Base-by-base conservation (phyloP, 75 land plant species). In the Chamaecyparis obtusa region DNA sequence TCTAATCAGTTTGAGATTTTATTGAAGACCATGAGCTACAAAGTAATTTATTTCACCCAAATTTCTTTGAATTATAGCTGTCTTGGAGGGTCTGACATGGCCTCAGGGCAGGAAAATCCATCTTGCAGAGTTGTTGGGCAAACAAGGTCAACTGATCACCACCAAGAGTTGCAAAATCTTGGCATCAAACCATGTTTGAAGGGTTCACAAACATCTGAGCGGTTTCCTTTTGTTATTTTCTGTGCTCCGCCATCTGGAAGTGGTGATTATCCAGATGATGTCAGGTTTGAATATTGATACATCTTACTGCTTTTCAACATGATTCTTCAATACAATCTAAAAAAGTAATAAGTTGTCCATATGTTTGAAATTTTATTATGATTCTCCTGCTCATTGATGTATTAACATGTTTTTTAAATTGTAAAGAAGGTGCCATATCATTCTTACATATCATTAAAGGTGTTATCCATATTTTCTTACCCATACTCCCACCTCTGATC, bases 201-300 rank as follows among this genome's bases (percentile, higher is more conserved):
- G 76, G 94, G 92, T 36, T 24, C 87, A 30, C 87, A 84, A 55
- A 24, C 46, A 37, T 55, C 71, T 72, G 87, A 88, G 0, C 78
- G 91, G 84, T 94, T 93, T 91, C 98, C 99, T 1, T 94, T 90
- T 87, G 96, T 97, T 43, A 93, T 97, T 35, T 97, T 95, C 85
- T 95, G 96, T 90, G 98, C 99, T 84, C 99, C 99, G 44, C 99
- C 98, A 27, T 94, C 92, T 64, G 88, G 91, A 30, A 92, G 89
- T 84, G 71, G 88, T 71, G 99, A 97, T 78, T 98, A 98, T 56
- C 90, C 94, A 67, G 95, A 90, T 85, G 98, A 96, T 90, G 92
- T 95, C 88, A 98, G 96, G 99, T 96, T 64, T 33, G 87, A 72
- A 46, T 87, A 7, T 79, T 83, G 86, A 46, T 72, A 83, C 13